Evolutionary conservation across 176 grass and related monocot species (phyloP).

Genomic region (Rhipidocladum racemiflorum): DNA sequence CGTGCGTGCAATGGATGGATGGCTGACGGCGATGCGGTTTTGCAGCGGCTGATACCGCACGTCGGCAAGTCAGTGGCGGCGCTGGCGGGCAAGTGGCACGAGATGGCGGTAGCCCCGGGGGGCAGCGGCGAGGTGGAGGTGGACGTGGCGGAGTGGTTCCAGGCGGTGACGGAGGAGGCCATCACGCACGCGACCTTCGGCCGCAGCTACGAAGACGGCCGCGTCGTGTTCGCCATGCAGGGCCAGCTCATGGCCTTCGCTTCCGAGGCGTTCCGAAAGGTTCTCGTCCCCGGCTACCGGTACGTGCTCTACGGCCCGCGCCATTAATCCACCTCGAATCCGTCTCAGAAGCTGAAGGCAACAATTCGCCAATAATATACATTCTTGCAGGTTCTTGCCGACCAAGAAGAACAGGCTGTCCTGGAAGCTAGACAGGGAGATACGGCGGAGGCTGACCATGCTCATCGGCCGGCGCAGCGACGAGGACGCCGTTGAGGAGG

Average conservation of each 20-base stretch:
- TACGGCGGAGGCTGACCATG: conserved; percentile 43
- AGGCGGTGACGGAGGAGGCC: conserved; percentile 69
- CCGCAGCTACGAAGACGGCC: conserved; percentile 69
- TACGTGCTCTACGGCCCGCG: neutral
- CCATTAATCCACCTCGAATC: neutral
- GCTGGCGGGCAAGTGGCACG: conserved; percentile 52
- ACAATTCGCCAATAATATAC: neutral
- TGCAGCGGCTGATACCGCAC: conserved; percentile 71
- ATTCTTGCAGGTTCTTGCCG: conserved; percentile 58
- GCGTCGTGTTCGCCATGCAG: conserved; percentile 69
- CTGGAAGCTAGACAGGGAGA: conserved; percentile 73
- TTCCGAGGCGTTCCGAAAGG: conserved; percentile 80
- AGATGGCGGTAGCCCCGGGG: conserved; percentile 35
- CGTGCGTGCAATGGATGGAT: neutral
- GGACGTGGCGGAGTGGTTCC: conserved; percentile 84
- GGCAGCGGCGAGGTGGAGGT: conserved; percentile 65
- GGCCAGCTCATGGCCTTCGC: conserved; percentile 70
- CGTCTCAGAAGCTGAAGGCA: neutral
- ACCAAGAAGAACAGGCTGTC: conserved; percentile 71
- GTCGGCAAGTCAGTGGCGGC: conserved; percentile 58
- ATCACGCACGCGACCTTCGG: conserved; percentile 69
- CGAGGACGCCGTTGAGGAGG: conserved; percentile 1
- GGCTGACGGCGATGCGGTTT: neutral
- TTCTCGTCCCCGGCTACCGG: conserved; percentile 87
- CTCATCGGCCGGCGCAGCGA: conserved; percentile 63